Base-by-base conservation (phyloP, 2,329 filamentous ascomycete genomes). In the Colletotrichum australisinense region DNA sequence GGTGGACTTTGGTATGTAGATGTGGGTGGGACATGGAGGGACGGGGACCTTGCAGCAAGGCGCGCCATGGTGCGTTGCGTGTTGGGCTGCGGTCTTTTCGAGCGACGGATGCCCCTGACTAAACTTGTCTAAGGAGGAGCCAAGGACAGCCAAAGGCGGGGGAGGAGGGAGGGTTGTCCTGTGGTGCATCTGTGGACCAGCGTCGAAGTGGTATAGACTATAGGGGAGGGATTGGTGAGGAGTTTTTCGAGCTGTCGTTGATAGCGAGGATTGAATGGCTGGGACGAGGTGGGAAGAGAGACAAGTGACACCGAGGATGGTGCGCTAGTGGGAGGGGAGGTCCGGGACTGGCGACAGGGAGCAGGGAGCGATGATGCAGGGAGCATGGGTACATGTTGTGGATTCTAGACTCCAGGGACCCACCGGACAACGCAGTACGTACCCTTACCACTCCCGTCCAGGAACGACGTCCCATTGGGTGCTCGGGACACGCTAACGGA, bases 21-120 rank as follows among this genome's bases (percentile, higher is more conserved):
- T 16, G 63, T 35, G 35, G n/a, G 58, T 55, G 63, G 42, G 56
- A 24, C 55, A 32, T 70, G 67, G 67, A 65, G 60, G 71, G 71
- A 71, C 71, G 71, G 71, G 71, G 60, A 65, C 67, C 71, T 73
- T 73, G 71, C 71, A 73, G 71, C 46, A 65, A 73, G 67, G 60
- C 67, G 38, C 32, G 35, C 42, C 42, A 49, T 49, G 42, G 16
- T 2, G 42, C 66, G 65, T 73, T 35, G 58, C 69, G 67, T 24
- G 66, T 63, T 65, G 53, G 35, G 60, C 59, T 70, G 71, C 56
- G 67, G 30, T 56, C 35, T 71, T 71, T 73, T 71, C 63, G 35
- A 53, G 32, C 26, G 55, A 35, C 52, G 60, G 62, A 71, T 63
- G 58, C 72, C 72, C 72, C 72, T 74, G 72, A 72, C 72, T 74